Evolutionary conservation across 2,329 filamentous ascomycete genomes (phyloP), one percentile per base, ranked within the genome.

Genomic region (Cordyceps militaris): DNA sequence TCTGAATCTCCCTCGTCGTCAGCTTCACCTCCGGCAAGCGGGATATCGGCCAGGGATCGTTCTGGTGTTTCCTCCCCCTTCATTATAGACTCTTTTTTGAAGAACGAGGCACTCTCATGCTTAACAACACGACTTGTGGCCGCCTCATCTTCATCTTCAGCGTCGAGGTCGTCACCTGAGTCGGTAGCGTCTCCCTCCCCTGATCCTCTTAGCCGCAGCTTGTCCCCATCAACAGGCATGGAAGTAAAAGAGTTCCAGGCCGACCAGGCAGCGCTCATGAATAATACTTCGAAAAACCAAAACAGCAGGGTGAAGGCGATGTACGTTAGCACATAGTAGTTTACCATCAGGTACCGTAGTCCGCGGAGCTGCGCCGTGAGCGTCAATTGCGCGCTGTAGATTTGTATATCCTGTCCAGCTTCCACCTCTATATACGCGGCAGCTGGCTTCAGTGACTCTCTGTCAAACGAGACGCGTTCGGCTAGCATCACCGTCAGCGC

Each of bases 271-370:
- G 85, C 38, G 1, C 78, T 75, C 69, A 88, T 82, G 43, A 86
- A 87, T 0, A 84, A 62, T 65, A 95, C 78, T 67, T 93, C 91
- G 13, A 84, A 82, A 1, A 75, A 68, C 91, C 92, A 97, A 71
- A 97, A 97, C 0, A 82, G 64, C 0, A 76, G 71, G 0, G 86
- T 89, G 65, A 91, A 88, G 1, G 86, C 66, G 0, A 88, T 54
- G 59, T 91, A 91, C 5, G 85, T 85, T 1, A 84, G 70, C 36
- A 94, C 66, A 13, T 88, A 84, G 73, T 93, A 87, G 61, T 90
- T 85, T 66, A 94, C 94, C 89, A 99, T 96, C 57, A 92, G 66
- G 84, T 88, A 94, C 50, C 88, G 77, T 60, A 97, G 70, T 0
- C 93, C 93, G 11, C 81, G 79, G 62, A 97, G 84, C 55, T 84